A percentile compares a stretch with the other conserved stretches of the same genome.
Evolutionary conservation across 2,329 filamentous ascomycete species (phyloP).

Genomic region (Sporothrix sp.): DNA sequence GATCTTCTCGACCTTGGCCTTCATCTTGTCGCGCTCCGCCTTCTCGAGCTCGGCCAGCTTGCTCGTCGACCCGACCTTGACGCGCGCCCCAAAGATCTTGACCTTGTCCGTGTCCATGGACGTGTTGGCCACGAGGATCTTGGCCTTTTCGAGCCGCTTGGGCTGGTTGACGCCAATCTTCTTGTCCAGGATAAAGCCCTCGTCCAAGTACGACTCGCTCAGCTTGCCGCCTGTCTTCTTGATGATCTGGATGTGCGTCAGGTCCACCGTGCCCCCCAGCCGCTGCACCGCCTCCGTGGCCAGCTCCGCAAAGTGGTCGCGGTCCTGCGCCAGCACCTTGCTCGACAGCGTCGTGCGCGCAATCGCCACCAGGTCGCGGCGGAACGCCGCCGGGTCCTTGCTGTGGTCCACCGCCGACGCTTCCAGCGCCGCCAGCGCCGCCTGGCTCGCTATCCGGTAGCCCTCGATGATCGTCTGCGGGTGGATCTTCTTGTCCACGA

Average conservation of each 20-base stretch:
- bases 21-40: conserved; percentile 99
- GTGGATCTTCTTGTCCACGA: conserved; percentile 97
- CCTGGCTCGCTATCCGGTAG: conserved; percentile 90
- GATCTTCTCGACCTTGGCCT: conserved; percentile 96
- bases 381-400: conserved; percentile 71
- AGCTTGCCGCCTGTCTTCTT: conserved; percentile 98
- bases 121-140: conserved; percentile 95
- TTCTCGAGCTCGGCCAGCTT: conserved; percentile 98
- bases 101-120: conserved; percentile 99
- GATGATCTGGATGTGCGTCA: conserved; percentile 98
- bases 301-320: conserved; percentile 80
- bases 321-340: conserved; percentile 90
- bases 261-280: conserved; percentile 79
- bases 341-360: conserved; percentile 93
- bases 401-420: conserved; percentile 83
- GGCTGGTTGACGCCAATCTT: conserved; percentile 98
- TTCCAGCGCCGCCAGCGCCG: conserved; percentile 75
- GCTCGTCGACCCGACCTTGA: conserved; percentile 92
- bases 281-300: conserved; percentile 87
- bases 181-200: conserved; percentile 98
- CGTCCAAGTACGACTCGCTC: conserved; percentile 92
- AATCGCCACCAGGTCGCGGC: conserved; percentile 80
- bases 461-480: conserved; percentile 99
- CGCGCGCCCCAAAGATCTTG: conserved; percentile 95
- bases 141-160: conserved; percentile 93